Base-by-base conservation (phyloP, 1,284 basidiomycete genomes). In the Pyrrhoderma lamaoense region DNA sequence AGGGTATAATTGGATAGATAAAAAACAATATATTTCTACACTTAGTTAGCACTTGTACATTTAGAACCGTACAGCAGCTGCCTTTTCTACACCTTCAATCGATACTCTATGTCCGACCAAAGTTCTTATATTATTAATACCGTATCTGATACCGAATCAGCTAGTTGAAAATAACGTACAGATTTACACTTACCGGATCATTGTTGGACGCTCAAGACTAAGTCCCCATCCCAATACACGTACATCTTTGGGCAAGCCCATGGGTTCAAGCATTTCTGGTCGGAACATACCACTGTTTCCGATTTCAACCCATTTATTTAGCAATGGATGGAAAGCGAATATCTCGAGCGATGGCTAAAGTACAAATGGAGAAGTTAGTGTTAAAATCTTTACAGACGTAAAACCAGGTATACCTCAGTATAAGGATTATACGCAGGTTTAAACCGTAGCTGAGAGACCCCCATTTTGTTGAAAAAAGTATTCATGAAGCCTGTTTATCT, bases 281-380 rank as follows among this genome's bases (percentile, higher is more conserved):
- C 96, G 81, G 85, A 99, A 99, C 89, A 99, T 96, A 42, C 96
- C 96, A 61, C 91, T 95, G 72, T 95, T 90, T 19, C 88, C 87
- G 18, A 90, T 84, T 64, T 99, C 95, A 44, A 99, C 95, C 94
- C 96, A 99, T 65, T 93, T 92, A 64, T 87, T 77, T 42, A 99
- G 77, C 61, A 88, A 84, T 44, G 93, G 90, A 65, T 99, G 96
- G 80, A 94, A 99, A 31, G 94, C 93, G 70, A 98, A 99, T 60
- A 99, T 96, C 71, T 99, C 96, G 51, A 99, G 81, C n/a, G 93
- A 97, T 2, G 95, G 95, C 86, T 95, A 36, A 37, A 35, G 21
- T 40, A 39, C 16, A 19, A 44, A 45, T 38, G 57, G 40, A 55
- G 23, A 9, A 5, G 38, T 40, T 7, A 14, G 38, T 16, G 8